Conservation (phyloP, 768 basidiomycete species). For the Auricularia sp. region DNA sequence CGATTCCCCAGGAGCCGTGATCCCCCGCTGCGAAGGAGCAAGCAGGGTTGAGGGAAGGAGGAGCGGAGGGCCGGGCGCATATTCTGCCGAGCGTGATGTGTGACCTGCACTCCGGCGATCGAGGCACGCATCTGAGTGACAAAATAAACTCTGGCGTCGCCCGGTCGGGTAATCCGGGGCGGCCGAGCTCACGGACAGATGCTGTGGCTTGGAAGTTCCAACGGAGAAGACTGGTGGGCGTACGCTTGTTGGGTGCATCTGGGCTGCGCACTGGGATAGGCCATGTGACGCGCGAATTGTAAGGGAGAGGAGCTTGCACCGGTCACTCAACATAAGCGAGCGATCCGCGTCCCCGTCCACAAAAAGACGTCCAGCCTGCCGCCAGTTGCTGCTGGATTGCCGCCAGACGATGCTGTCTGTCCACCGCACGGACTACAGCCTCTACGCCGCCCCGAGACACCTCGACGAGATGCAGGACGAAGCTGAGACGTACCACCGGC, state of each 20-base stretch:
- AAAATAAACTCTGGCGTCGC: constrained; percentile 1
- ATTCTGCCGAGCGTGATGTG: neutral
- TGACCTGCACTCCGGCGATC: neutral
- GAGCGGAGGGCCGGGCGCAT: neutral
- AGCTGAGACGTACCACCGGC: neutral
- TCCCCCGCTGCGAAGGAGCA: neutral
- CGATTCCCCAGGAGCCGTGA: neutral
- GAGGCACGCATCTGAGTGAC: constrained; percentile 1
- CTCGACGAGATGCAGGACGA: neutral
- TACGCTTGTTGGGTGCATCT: neutral
- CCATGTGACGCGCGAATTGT: neutral
- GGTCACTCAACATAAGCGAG: neutral
- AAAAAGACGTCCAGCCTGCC: neutral
- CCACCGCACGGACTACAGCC: neutral
- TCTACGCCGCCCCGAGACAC: too few species aligned
- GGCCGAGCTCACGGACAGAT: neutral
- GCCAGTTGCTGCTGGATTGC: neutral
- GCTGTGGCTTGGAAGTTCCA: neutral
- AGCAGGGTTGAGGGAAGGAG: neutral
- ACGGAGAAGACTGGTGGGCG: neutral
- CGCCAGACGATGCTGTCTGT: neutral
- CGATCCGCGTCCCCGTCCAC: neutral
- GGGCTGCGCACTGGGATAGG: neutral
- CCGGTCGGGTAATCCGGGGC: neutral
- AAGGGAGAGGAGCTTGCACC: neutral